These are phyloP conservation scores for Mediolabrus comicus DNA, from an alignment of 108 stramenopile genomes.

Conservation along the genomic window DNA sequence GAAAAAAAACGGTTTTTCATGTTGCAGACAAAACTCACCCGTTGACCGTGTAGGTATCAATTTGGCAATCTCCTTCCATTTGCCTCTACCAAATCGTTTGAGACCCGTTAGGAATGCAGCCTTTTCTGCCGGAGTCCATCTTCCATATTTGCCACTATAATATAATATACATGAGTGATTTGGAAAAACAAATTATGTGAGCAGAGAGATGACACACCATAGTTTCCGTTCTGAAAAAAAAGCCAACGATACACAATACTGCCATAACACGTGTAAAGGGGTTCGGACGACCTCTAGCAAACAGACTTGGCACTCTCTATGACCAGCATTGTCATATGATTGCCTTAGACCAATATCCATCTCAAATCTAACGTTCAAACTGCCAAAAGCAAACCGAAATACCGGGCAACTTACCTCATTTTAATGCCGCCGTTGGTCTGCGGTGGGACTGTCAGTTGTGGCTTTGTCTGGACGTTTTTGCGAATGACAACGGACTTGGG, in stretches of 20 bases:
- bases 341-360: background rate
- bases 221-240: too few species aligned
- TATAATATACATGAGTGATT: too few species aligned
- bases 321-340: too few species aligned
- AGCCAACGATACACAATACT: too few species aligned
- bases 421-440: background rate
- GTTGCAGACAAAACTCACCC: too few species aligned
- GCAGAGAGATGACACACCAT: too few species aligned
- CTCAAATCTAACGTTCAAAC: background rate
- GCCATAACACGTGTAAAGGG: too few species aligned
- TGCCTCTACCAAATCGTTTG: conserved; percentile 20
- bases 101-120: conserved; percentile 8
- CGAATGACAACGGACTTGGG: background rate
- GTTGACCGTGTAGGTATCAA: conserved; percentile 40
- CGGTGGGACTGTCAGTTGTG: background rate
- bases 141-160: background rate
- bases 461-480: background rate
- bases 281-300: too few species aligned
- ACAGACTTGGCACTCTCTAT: too few species aligned
- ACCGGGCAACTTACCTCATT: background rate
- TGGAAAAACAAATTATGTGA: background rate
- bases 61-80: conserved; percentile 45
- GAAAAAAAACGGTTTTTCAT: background rate
- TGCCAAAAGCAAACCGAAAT: background rate
- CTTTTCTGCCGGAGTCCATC: background rate